phyloP scores from a whole-genome alignment of 2,329 filamentous ascomycete genomes.

The Ilyonectria sp. region DNA sequence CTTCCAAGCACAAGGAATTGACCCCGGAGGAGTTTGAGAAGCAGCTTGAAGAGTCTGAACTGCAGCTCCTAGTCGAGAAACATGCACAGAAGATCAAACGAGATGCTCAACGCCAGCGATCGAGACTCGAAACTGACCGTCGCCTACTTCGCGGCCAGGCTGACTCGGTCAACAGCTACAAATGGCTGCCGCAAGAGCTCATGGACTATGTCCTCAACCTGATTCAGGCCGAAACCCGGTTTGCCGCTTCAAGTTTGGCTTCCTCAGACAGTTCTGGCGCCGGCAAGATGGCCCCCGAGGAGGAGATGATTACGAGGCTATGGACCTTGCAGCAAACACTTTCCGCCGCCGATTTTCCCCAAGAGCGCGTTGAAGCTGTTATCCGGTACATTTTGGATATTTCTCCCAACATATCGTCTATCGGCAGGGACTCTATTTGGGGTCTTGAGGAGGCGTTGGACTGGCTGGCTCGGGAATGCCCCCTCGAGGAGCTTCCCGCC shows the following conservation, averaged over 20 bases:
- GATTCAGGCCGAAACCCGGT: conserved; percentile 76
- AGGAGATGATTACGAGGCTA: conserved; percentile 83
- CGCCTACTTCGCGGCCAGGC: conserved; percentile 86
- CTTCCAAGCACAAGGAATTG: conserved; percentile 64
- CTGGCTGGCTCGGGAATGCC: conserved; percentile 87
- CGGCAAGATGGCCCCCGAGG: conserved; percentile 76
- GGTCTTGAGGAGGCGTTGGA: conserved; percentile 90
- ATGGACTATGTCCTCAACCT: conserved; percentile 83
- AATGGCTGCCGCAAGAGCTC: conserved; percentile 87
- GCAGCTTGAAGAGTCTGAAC: conserved; percentile 90
- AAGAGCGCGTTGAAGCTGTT: conserved; percentile 73
- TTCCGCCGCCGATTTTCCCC: conserved; percentile 76
- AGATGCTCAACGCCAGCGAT: conserved; percentile 83
- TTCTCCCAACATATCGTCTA: conserved; percentile 71
- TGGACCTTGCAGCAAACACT: conserved; percentile 89
- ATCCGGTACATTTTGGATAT: conserved; percentile 78
- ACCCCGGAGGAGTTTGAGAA: conserved; percentile 91
- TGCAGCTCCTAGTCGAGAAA: conserved; percentile 91
- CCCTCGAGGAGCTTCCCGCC: conserved; percentile 77
- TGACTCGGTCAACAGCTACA: conserved; percentile 77
- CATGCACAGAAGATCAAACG: conserved; percentile 83
- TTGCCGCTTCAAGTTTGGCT: conserved; percentile 65
- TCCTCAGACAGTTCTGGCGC: conserved; percentile 59
- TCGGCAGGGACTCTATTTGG: conserved; percentile 80
- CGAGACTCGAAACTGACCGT: conserved; percentile 87